Base-by-base conservation (phyloP, 2,329 filamentous ascomycete genomes). In the Metarhizium anisopliae region DNA sequence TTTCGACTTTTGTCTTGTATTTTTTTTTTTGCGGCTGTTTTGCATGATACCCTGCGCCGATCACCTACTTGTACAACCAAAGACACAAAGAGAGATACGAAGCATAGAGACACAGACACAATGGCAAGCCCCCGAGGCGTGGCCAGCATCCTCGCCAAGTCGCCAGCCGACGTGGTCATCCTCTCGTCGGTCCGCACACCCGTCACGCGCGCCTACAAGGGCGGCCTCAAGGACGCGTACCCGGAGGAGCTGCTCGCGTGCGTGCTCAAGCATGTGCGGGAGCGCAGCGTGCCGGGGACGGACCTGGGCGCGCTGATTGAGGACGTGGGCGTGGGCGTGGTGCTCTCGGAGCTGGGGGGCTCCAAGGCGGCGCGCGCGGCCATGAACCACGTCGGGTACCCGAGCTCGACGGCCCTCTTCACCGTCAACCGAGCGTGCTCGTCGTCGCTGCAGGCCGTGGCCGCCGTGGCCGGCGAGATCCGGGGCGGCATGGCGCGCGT, bases 341-440 rank as follows among this genome's bases (percentile, higher is more conserved):
- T 96, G 4, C 84, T 96, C 55, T 90, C 90, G 32, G 91, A 96
- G 71, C 86, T 96, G 14, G 92, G 92, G 61, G 92, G 92, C 56
- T 86, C 83, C 63, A 96, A 96, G 77, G 91, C 91, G 0, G 90
- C 88, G 1, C 88, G 92, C 61, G 95, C 95, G 89, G 90, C 90
- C 49, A 82, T 93, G 64, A 87, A 91, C 72, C 89, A 95, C 73
- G 85, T 86, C 56, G 90, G 90, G 38, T 89, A 86, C 67, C 81
- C 88, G 16, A 80, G 81, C 61, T 79, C 80, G 1, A 91, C 89
- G 1, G 80, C 84, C 14, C 86, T 96, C 63, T 87, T 91, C 74
- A 96, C 92, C 0, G 83, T 94, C 62, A 96, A 96, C 75, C 82
- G 93, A 43, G 91, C 92, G 14, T 96, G 92, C 71, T 84, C 85